phyloP scores from a whole-genome alignment of 768 basidiomycete species.

The Postia placenta region DNA sequence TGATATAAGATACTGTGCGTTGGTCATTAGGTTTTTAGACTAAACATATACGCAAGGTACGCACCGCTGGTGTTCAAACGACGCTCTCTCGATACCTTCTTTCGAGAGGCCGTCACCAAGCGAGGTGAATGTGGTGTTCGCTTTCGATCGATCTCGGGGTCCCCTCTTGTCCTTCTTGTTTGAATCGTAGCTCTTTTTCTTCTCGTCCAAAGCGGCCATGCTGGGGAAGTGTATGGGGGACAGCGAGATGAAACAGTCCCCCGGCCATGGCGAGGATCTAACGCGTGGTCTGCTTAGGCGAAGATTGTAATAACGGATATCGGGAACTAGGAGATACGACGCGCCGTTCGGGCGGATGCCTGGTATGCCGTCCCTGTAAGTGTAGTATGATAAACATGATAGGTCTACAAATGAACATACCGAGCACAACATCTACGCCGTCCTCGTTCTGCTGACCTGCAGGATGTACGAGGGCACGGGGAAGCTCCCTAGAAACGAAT shows the following conservation, averaged over 20 bases:
- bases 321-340: conserved; percentile 18
- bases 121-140: conserved; percentile 16
- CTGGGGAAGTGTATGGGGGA: conserved; percentile 19
- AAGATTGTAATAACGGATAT: neutral
- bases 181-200: conserved; percentile 11
- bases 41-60: neutral
- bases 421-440: conserved; percentile 12
- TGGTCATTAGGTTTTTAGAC: neutral
- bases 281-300: neutral
- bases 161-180: conserved; percentile 11
- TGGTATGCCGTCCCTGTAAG: neutral
- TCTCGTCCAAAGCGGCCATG: conserved; percentile 9
- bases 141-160: conserved; percentile 18
- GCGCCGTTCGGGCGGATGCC: conserved; percentile 22
- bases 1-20: neutral
- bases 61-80: conserved; percentile 23
- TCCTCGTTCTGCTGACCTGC: neutral
- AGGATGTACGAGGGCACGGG: conserved; percentile 6
- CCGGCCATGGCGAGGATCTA: neutral
- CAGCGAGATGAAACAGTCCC: conserved; percentile 12
- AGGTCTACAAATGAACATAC: neutral
- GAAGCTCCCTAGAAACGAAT: conserved; percentile 4
- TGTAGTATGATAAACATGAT: neutral
- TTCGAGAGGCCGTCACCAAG: conserved; percentile 1
- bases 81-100: conserved; percentile 9